phyloP scores from a whole-genome alignment of 2,329 filamentous ascomycete genomes.

The Tolypocladium amazonense region DNA sequence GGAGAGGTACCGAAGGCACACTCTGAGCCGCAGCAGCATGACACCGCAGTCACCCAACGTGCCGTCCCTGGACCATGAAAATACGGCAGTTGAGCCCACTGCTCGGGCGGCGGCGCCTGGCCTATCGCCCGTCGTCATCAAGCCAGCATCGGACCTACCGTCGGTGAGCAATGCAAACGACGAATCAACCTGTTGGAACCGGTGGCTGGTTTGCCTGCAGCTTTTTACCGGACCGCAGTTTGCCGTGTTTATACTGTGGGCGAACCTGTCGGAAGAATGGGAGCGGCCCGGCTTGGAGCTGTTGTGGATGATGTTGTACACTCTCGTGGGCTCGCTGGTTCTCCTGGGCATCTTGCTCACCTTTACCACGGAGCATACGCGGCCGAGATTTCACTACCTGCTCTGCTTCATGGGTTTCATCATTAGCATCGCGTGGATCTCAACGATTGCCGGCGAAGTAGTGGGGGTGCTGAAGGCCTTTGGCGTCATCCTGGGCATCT shows the following conservation, averaged over 20 bases:
- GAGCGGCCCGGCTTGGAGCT: constrained; percentile 41
- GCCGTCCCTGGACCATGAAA: constrained; percentile 10
- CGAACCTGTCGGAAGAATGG: constrained; percentile 50
- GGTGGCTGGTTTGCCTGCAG: constrained; percentile 81
- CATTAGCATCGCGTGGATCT: constrained; percentile 93
- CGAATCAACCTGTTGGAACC: constrained; percentile 61
- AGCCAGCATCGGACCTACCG: constrained; percentile 20
- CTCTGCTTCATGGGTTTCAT: constrained; percentile 85
- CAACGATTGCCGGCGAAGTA: constrained; percentile 88
- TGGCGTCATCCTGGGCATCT: constrained; percentile 85
- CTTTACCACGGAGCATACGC: constrained; percentile 55
- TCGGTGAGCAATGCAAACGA: constrained; percentile 22
- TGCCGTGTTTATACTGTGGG: constrained; percentile 66
- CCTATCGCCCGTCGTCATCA: constrained; percentile 5
- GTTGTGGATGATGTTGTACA: constrained; percentile 46
- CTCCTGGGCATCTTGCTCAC: constrained; percentile 56
- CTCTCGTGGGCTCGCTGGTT: constrained; percentile 58
- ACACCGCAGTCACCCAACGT: constrained; percentile 6
- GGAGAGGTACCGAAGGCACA: constrained; percentile 45
- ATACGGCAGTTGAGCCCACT: constrained; percentile 6
- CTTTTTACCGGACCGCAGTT: constrained; percentile 82
- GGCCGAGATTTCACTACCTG: constrained; percentile 63
- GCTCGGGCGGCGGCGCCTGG: neutral
- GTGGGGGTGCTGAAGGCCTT: constrained; percentile 90
- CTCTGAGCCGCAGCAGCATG: constrained; percentile 18